A percentile compares a stretch with the other conserved stretches of the same genome.
Conservation (phyloP, 108 stramenopile species). For the Nitzschia sp. region DNA sequence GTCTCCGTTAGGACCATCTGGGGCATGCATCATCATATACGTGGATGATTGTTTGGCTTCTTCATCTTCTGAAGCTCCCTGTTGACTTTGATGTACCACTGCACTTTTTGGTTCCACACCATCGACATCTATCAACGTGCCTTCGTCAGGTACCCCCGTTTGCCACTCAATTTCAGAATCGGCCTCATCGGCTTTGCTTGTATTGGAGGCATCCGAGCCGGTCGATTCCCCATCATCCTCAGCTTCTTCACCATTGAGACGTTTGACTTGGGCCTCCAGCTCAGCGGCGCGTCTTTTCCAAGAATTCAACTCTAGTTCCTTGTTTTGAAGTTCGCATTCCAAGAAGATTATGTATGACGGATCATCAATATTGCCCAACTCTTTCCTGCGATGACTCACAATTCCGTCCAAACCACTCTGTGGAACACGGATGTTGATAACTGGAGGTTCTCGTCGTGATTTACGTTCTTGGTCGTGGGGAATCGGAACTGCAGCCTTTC, state of each 20-base stretch:
- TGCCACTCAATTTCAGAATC: slow-evolving; percentile 27
- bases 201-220: neutral
- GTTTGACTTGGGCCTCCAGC: slow-evolving; percentile 20
- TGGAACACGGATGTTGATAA: neutral
- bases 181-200: neutral
- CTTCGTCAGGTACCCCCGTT: slow-evolving; percentile 14
- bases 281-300: slow-evolving; percentile 20
- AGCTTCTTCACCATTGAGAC: slow-evolving; percentile 10
- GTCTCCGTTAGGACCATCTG: slow-evolving; percentile 10
- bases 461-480: neutral
- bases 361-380: slow-evolving; percentile 9
- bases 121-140: slow-evolving; percentile 14
- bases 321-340: slow-evolving; percentile 25
- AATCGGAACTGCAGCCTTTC: neutral
- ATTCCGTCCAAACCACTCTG: neutral
- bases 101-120: neutral
- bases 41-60: neutral
- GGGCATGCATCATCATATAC: slow-evolving; percentile 6
- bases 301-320: slow-evolving; percentile 28
- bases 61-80: too few species aligned
- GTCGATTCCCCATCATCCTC: neutral
- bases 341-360: slow-evolving; percentile 23
- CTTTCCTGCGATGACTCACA: neutral
- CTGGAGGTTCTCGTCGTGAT: neutral
- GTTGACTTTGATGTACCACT: neutral